phyloP scores from a whole-genome alignment of 139 green algal genomes.

The Chlamydomonas sp. region DNA sequence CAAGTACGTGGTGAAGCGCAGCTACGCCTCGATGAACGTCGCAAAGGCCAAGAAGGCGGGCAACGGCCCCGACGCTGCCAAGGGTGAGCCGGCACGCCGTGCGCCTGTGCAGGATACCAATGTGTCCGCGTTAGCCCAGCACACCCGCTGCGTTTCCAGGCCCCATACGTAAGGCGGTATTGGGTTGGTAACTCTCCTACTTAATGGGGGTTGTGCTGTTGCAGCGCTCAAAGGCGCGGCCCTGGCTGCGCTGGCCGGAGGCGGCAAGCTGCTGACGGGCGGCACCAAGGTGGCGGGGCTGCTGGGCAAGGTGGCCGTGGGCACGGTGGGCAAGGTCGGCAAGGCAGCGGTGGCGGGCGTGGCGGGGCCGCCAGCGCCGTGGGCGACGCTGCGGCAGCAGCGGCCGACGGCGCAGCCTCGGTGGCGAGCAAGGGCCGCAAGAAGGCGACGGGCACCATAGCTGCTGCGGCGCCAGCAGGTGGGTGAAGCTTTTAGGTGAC shows the following conservation, averaged over 20 bases:
- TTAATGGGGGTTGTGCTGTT: no score
- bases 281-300: background rate
- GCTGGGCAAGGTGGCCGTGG: background rate
- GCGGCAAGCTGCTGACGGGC: background rate
- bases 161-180: background rate
- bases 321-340: background rate
- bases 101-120: no score
- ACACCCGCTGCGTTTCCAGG: background rate
- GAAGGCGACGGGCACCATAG: no score
- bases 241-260: background rate
- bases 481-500: no score
- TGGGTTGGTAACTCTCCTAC: background rate
- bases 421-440: no score
- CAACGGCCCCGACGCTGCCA: background rate
- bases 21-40: background rate
- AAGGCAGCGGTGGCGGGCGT: background rate
- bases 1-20: constrained; percentile 19
- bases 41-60: background rate
- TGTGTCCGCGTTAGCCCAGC: background rate
- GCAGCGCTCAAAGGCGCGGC: no score
- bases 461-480: no score
- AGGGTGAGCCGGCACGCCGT: background rate
- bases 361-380: no score
- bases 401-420: no score
- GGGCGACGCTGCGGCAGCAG: no score